A percentile compares a stretch with the other conserved stretches of the same genome.
phyloP scores from a whole-genome alignment of 2,329 filamentous ascomycete genomes.

The Colletotrichum shisoi region DNA sequence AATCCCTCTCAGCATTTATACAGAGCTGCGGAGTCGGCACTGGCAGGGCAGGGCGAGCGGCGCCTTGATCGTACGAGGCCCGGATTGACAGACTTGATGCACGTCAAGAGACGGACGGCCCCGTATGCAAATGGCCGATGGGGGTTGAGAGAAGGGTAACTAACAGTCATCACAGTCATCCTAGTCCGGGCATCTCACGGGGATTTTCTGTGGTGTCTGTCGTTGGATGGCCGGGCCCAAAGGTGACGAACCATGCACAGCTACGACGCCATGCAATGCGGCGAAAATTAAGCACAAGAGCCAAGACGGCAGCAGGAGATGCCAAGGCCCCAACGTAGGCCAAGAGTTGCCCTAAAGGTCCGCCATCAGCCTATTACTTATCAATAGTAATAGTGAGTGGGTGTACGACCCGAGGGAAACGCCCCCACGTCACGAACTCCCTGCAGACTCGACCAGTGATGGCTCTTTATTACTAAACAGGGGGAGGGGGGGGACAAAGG shows the following conservation, averaged over 20 bases:
- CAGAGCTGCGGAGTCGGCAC: constrained; percentile 16
- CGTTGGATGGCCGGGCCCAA: constrained; percentile 15
- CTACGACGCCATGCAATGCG: constrained; percentile 33
- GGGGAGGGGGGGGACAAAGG: not conserved
- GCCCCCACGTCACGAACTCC: constrained; percentile 33
- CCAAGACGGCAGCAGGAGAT: constrained; percentile 35
- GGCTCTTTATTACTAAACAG: not conserved
- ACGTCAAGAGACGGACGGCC: not conserved
- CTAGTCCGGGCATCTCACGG: constrained; percentile 3
- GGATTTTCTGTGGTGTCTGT: constrained; percentile 21
- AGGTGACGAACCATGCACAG: constrained; percentile 8
- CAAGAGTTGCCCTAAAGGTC: constrained; percentile 22
- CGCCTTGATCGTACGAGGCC: constrained; percentile 7
- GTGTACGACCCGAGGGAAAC: constrained; percentile 10
- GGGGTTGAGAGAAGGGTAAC: constrained; percentile 2
- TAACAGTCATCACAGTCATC: no score
- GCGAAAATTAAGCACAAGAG: constrained; percentile 36
- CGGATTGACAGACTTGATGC: not conserved
- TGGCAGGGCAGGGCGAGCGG: constrained; percentile 14
- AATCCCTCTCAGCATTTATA: constrained; percentile 25
- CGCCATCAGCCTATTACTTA: constrained; percentile 8
- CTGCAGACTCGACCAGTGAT: constrained; percentile 32
- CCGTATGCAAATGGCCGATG: constrained; percentile 19
- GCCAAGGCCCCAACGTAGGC: constrained; percentile 33
- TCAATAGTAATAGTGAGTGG: constrained; percentile 7